Conservation (phyloP, 495 filamentous ascomycete species). For the Xylaria nigripes region DNA sequence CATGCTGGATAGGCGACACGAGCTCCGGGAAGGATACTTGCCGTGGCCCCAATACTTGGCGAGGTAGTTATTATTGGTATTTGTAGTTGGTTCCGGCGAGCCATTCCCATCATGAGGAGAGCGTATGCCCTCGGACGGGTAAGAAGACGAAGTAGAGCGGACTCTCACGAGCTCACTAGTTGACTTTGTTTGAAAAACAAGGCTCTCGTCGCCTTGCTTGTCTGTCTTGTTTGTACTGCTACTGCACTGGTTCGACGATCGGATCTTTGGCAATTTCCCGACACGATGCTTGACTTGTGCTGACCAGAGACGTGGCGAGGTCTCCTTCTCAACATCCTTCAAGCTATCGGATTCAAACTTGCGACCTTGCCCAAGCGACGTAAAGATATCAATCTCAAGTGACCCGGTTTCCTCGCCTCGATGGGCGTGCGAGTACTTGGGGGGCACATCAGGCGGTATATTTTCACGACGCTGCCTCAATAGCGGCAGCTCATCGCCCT, state of each 20-base stretch:
- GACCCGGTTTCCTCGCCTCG: not conserved
- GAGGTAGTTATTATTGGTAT: not conserved
- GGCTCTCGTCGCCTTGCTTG: not conserved
- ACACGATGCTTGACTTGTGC: not conserved
- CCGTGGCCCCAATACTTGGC: constrained; percentile 1
- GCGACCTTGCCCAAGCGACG: not conserved
- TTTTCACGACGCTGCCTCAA: not conserved
- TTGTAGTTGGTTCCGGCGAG: constrained; percentile 16
- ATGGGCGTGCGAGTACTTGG: not conserved
- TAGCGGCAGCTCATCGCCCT: not conserved
- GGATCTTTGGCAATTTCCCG: not conserved
- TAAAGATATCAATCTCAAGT: not conserved
- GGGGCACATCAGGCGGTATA: not conserved
- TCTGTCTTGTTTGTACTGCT: not conserved
- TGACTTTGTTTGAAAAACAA: not conserved
- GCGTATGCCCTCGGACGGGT: constrained; percentile 27
- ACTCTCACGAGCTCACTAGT: not conserved
- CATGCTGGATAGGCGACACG: not conserved
- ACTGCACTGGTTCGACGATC: constrained; percentile 1
- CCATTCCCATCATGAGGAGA: constrained; percentile 9
- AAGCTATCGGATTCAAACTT: not conserved
- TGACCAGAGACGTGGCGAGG: not conserved
- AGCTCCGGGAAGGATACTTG: constrained; percentile 1
- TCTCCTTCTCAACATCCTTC: not conserved
- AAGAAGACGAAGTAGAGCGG: constrained; percentile 21